These are phyloP conservation scores for Cryphonectria carpinicola DNA, from an alignment of 2,329 filamentous ascomycete species.

Conservation along the genomic window DNA sequence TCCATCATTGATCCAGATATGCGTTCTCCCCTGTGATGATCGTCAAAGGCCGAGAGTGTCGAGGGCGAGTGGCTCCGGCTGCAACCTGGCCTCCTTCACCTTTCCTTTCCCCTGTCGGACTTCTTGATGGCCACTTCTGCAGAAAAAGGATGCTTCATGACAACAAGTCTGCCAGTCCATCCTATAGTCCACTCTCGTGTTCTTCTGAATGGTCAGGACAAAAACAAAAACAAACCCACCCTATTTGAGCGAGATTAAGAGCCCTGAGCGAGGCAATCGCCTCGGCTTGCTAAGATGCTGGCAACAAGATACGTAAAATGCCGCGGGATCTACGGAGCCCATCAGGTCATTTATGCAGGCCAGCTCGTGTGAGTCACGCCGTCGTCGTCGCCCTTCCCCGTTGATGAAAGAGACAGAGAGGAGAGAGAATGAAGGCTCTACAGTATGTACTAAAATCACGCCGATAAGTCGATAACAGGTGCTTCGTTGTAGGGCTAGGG, in stretches of 20 bases:
- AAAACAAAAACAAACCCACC: no score
- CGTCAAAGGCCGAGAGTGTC: not conserved
- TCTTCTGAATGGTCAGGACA: not conserved
- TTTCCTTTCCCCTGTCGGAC: not conserved
- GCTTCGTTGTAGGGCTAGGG: not conserved
- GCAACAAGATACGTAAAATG: not conserved
- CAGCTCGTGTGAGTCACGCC: not conserved
- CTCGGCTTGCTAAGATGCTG: no score
- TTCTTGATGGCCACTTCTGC: no score
- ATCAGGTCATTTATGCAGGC: not conserved
- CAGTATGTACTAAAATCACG: no score
- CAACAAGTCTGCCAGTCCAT: not conserved
- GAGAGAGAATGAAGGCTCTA: no score
- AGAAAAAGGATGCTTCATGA: not conserved
- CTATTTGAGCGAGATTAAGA: not conserved
- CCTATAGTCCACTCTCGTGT: not conserved
- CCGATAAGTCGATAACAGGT: not conserved
- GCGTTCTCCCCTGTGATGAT: not conserved
- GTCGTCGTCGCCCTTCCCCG: not conserved
- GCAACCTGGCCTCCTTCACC: not conserved
- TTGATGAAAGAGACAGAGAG: not conserved
- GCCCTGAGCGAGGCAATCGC: not conserved
- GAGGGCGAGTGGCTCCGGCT: no score
- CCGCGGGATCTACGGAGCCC: no score
- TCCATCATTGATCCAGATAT: not conserved